Evolutionary conservation across 345 rosid species (phyloP), one percentile per base, ranked within the genome.

Genomic region (Camelina laxa): DNA sequence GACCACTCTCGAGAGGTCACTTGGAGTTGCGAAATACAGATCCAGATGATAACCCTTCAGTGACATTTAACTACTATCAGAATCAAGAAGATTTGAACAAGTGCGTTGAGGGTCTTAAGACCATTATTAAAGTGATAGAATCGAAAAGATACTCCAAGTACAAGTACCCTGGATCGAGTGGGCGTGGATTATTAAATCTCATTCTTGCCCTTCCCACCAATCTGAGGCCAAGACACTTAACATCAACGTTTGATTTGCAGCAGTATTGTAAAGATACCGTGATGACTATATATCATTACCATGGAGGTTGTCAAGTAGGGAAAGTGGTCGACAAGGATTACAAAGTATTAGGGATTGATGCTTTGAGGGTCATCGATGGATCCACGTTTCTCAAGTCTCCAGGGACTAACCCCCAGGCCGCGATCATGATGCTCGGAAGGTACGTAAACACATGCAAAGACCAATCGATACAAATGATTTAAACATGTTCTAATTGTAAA

Each of bases 391-490:
- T 67, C 50, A 27, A 49, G 17, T 72, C 91, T 2, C 89, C 90
- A 4, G 88, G 91, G 38, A 85, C 94, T 17, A 89, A 87, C 69
- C 90, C 90, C 38, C 88, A 87, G 48, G 87, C 89, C 14, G 84
- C 90, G 1, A 62, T 84, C 39, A 85, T 89, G 91, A 87, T 89
- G 91, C 84, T 89, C 13, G 91, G 91, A 83, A 89, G 95, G 95
- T 89, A 27, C 30, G 30, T 27, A 78, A 61, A 20, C 12, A 8
- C 22, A 19, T 10, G 56, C 8, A 21, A 12, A 27, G 30, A 6
- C 27, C n/a, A 27, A 12, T 30, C 63, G 35, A 61, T 22, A 30
- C 22, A 48, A 15, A 67, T 5, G 30, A 67, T 60, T 11, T 21
- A 42, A 54, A 60, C 11, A 27, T 50, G 24, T 49, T 5, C 9